Base-by-base conservation (phyloP, 1,284 basidiomycete genomes). In the Athelia psychrophila region DNA sequence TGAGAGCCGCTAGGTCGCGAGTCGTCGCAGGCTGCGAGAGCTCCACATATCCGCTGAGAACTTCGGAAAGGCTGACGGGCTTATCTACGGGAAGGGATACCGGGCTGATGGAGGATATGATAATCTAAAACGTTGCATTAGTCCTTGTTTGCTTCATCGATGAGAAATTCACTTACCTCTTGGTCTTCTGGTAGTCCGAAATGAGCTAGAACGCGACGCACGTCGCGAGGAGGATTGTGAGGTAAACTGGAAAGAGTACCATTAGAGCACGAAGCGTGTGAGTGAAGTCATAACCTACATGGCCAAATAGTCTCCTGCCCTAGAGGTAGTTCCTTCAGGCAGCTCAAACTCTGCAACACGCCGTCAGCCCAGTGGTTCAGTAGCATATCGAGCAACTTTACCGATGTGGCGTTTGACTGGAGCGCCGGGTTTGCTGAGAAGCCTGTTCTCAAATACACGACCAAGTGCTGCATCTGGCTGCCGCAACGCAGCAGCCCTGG, bases 221-320 rank as follows among this genome's bases (percentile, higher is more conserved):
- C 72, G 44, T 69, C 69, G 1, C 66, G 63, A 22, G 58, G 47
- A 10, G 72, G 75, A 54, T 77, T 77, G 8, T 68, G 64, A 1
- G 74, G 75, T 18, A 77, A 56, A 42, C 73, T 75, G 45, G n/a
- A 42, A 22, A 42, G 16, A 5, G 18, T 8, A 33, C 40, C 19
- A 42, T 18, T 18, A 33, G 24, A 49, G 3, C 16, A 15, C 24
- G 20, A 24, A 12, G 25, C 10, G 9, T 27, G 16, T n/a, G 24
- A 9, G 24, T n/a, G n/a, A 46, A 5, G 16, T 9, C n/a, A n/a
- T 23, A 19, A 59, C 69, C 54, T 38, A 75, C 74, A 80, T 72
- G 1, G 75, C 71, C 20, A 80, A 67, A 56, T 81, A 79, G 59
- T 81, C 78, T 13, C 78, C 78, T 6, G 76, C 67, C 45, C 70